phyloP scores from a whole-genome alignment of 2,329 filamentous ascomycete genomes.

The Cyphellophora europaea region DNA sequence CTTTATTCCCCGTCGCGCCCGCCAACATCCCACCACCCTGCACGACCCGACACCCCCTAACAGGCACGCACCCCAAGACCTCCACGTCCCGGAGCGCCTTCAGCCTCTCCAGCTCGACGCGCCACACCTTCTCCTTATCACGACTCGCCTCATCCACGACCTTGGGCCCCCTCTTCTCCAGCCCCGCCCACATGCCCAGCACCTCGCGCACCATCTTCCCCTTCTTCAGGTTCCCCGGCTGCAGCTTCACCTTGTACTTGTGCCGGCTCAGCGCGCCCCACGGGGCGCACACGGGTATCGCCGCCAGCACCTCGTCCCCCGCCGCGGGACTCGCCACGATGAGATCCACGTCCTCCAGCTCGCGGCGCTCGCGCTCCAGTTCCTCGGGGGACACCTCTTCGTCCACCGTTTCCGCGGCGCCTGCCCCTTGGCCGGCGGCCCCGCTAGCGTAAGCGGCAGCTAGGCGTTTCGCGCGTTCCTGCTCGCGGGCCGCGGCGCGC shows the following conservation, averaged over 20 bases:
- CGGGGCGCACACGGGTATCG: constrained; percentile 53
- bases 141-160: constrained; percentile 50
- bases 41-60: constrained; percentile 72
- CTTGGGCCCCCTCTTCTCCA: constrained; percentile 13
- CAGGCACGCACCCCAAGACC: constrained; percentile 69
- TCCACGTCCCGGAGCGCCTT: constrained; percentile 73
- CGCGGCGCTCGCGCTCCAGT: constrained; percentile 32
- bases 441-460: constrained; percentile 36
- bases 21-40: constrained; percentile 48
- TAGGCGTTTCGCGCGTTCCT: constrained; percentile 47
- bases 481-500: constrained; percentile 54
- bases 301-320: constrained; percentile 64
- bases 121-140: constrained; percentile 25
- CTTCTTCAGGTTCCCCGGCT: constrained; percentile 83
- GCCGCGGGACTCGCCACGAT: constrained; percentile 69
- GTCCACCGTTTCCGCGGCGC: constrained; percentile 34
- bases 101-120: constrained; percentile 71
- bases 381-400: constrained; percentile 48
- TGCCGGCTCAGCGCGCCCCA: constrained; percentile 56
- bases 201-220: constrained; percentile 91
- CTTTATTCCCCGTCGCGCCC: too few species aligned
- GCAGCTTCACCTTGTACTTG: constrained; percentile 93
- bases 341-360: constrained; percentile 51
- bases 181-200: constrained; percentile 58
- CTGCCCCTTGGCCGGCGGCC: constrained; percentile 41